A percentile compares a stretch with the other conserved stretches of the same genome.
Evolutionary conservation across 345 rosid genomes (phyloP).

Genomic region (Linum trigynum): DNA sequence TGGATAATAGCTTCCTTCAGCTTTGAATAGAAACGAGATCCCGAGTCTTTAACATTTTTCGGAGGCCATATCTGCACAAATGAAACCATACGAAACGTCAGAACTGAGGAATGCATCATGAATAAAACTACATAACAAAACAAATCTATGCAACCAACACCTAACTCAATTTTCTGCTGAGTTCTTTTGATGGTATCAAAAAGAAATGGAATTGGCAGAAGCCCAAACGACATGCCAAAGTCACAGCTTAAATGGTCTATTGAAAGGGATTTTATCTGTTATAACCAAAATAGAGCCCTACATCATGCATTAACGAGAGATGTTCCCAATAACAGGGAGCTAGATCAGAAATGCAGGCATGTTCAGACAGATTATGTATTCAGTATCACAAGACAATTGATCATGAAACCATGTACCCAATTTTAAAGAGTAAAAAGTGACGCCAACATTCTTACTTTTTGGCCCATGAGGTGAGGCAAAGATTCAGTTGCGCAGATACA

Average conservation of each 20-base stretch:
- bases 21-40: conserved; percentile 72
- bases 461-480: too few relatives aligned
- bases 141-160: neutral
- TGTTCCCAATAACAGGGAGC: too few relatives aligned
- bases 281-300: neutral
- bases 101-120: neutral
- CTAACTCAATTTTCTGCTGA: neutral
- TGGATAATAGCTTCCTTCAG: conserved; percentile 79
- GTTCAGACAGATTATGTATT: too few relatives aligned
- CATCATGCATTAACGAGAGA: neutral
- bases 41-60: conserved; percentile 84
- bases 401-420: too few relatives aligned
- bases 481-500: too few relatives aligned
- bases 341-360: neutral
- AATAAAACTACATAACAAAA: neutral
- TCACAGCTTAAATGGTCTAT: neutral
- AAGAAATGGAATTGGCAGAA: neutral
- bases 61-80: conserved; percentile 96
- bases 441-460: too few relatives aligned
- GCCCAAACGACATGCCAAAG: neutral
- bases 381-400: too few relatives aligned
- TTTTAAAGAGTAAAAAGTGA: too few relatives aligned
- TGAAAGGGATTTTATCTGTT: too few relatives aligned
- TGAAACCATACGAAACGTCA: conserved; percentile 12
- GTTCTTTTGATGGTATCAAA: too few relatives aligned